Conservation (phyloP, 1,284 basidiomycete species). For the Bondarzewia mesenterica region DNA sequence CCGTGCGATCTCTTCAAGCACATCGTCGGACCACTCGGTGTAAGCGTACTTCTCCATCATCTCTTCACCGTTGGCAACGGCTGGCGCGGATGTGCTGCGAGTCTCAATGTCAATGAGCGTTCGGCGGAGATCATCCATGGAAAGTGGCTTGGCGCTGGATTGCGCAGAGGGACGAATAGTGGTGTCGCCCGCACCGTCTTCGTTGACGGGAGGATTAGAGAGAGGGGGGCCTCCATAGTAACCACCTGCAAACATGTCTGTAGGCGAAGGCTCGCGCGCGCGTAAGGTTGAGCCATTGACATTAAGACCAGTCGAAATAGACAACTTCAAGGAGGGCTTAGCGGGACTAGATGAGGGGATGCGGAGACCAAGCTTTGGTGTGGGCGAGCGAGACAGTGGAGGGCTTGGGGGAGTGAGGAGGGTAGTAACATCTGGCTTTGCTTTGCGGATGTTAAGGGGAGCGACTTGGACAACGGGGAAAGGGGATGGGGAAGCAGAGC, state of each 20-base stretch:
- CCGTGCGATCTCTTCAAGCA: slow-evolving; percentile 65
- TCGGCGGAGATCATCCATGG: slow-evolving; percentile 24
- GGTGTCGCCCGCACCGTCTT: slow-evolving; percentile 37
- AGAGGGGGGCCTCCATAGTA: slow-evolving; percentile 26
- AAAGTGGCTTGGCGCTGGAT: slow-evolving; percentile 18
- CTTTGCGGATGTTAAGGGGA: slow-evolving; percentile 35
- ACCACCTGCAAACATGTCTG: slow-evolving; percentile 20
- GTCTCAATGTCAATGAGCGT: slow-evolving; percentile 27
- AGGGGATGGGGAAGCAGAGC: slow-evolving; percentile 40
- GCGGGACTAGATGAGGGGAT: slow-evolving; percentile 13
- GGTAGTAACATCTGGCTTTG: slow-evolving; percentile 18
- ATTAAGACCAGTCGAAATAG: slow-evolving; percentile 7
- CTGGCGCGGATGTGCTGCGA: slow-evolving; percentile 11
- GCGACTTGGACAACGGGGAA: slow-evolving; percentile 25
- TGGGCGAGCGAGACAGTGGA: slow-evolving; percentile 15
- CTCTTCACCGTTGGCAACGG: slow-evolving; percentile 10
- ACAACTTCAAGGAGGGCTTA: slow-evolving; percentile 24
- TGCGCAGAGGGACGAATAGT: slow-evolving; percentile 37
- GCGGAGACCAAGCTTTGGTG: slow-evolving; percentile 22
- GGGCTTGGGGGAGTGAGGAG: slow-evolving; percentile 16
- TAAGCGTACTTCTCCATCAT: slow-evolving; percentile 13
- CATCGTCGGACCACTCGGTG: slow-evolving; percentile 54
- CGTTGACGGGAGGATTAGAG: slow-evolving; percentile 23
- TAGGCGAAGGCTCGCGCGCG: slow-evolving; percentile 2
- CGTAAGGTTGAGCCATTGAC: slow-evolving; percentile 3